Conservation (phyloP, 495 filamentous ascomycete species). For the Penicillium soppii region DNA sequence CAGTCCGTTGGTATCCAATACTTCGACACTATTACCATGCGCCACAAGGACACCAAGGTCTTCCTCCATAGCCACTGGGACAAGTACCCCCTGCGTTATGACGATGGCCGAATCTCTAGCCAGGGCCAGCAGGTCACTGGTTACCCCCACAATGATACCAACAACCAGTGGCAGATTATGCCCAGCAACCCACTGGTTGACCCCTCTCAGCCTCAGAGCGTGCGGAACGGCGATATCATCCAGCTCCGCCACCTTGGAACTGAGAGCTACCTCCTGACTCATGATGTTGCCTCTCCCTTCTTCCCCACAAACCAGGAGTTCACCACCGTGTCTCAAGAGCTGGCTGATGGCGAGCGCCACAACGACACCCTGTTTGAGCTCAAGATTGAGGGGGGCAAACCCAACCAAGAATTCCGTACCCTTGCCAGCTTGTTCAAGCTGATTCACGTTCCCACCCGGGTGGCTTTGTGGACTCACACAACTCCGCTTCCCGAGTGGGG, state of each 20-base stretch:
- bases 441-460: slow-evolving; percentile 86
- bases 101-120: slow-evolving; percentile 95
- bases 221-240: slow-evolving; percentile 84
- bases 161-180: slow-evolving; percentile 96
- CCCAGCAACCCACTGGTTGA: slow-evolving; percentile 58
- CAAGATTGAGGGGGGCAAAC: slow-evolving; percentile 82
- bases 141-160: slow-evolving; percentile 97
- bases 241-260: slow-evolving; percentile 87
- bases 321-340: slow-evolving; percentile 72
- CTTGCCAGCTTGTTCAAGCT: slow-evolving; percentile 92
- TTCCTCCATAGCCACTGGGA: slow-evolving; percentile 93
- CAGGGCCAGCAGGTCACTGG: slow-evolving; percentile 98
- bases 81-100: slow-evolving; percentile 88
- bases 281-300: slow-evolving; percentile 97
- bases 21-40: slow-evolving; percentile 82
- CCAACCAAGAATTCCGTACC: slow-evolving; percentile 80
- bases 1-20: slow-evolving; percentile 85
- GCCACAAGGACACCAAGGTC: slow-evolving; percentile 95
- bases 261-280: slow-evolving; percentile 83
- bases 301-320: slow-evolving; percentile 99
- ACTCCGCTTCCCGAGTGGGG: slow-evolving; percentile 94
- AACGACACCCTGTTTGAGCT: slow-evolving; percentile 95
- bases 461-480: slow-evolving; percentile 98
- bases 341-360: slow-evolving; percentile 72
- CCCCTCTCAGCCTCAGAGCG: slow-evolving; percentile 53